Conservation (phyloP, 768 basidiomycete species). For the Tremella mesenterica region DNA sequence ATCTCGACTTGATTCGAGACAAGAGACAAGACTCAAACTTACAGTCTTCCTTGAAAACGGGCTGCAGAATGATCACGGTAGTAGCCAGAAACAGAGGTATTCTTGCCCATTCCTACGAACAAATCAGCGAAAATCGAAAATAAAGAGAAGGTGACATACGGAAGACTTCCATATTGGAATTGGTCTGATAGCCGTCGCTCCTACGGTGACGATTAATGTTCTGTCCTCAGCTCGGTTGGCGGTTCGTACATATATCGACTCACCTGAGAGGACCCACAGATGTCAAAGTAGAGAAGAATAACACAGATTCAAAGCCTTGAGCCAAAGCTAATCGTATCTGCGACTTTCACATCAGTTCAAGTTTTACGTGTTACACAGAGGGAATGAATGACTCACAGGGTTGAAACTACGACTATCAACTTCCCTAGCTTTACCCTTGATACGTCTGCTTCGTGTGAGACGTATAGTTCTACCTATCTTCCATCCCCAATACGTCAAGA, state of each 20-base stretch:
- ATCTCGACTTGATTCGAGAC: too few relatives aligned
- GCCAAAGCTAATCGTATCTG: too few relatives aligned
- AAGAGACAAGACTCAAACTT: too few relatives aligned
- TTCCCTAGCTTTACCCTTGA: slow-evolving; percentile 14
- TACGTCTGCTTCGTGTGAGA: slow-evolving; percentile 6
- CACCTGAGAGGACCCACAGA: slow-evolving; percentile 16
- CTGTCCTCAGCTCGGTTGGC: neutral
- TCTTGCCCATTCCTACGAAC: neutral
- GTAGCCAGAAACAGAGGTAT: neutral
- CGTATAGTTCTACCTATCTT: slow-evolving; percentile 14
- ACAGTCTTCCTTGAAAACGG: too few relatives aligned
- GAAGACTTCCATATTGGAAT: neutral
- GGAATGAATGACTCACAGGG: too few relatives aligned
- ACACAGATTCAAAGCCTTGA: too few relatives aligned
- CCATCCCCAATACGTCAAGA: slow-evolving; percentile 21
- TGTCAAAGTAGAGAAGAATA: neutral
- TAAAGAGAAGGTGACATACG: neutral
- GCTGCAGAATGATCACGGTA: neutral
- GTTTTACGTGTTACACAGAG: too few relatives aligned
- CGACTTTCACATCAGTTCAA: too few relatives aligned
- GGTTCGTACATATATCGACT: neutral
- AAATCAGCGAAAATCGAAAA: neutral
- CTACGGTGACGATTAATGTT: neutral
- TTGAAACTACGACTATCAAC: neutral
- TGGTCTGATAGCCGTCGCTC: neutral